Base-by-base conservation (phyloP, 768 basidiomycete species). In the Ramaria sp. region DNA sequence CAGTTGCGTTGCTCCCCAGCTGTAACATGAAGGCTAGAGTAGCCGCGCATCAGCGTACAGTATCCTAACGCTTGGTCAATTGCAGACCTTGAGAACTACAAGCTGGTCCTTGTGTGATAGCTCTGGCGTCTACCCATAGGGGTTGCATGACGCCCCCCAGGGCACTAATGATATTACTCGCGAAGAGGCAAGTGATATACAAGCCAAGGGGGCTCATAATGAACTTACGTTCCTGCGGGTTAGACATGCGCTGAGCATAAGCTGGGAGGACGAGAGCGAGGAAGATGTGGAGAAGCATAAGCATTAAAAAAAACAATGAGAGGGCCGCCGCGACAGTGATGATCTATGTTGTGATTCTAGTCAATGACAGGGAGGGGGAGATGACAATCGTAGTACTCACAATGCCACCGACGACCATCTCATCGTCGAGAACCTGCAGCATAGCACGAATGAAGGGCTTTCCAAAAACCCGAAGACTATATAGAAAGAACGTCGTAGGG, bases 181-280 rank as follows among this genome's bases (percentile, higher is more conserved):
- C 59, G 57, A 86, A 69, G 54, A 88, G 70, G 61, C 78, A 84
- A 37, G 70, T 73, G n/a, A 77, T 75, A 63, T 85, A 86, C 48
- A 77, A 74, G 1, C 86, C 86, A 13, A 86, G 74, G 58, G 84
- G 83, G 6, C 83, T 84, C 55, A 76, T 74, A 65, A 88, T 85
- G 65, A 87, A 85, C 56, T 78, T 68, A 39, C 73, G 77, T 64
- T 80, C 79, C 30, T 65, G 63, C 3, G 60, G 55, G 45, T 68
- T 67, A 28, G 57, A 52, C 16, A 72, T 62, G 56, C 64, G 62
- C 27, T 61, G 48, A 16, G 56, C 58, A 30, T 63, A 50, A n/a
- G 45, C 25, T 13, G 45, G 55, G 20, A 56, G 4, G 30, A 37
- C 22, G 24, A 41, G 48, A 12, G 25, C 25, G 18, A 56, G 20